phyloP scores from a whole-genome alignment of 371 early-diverging fungal species.

The Chytridium lagenaria region DNA sequence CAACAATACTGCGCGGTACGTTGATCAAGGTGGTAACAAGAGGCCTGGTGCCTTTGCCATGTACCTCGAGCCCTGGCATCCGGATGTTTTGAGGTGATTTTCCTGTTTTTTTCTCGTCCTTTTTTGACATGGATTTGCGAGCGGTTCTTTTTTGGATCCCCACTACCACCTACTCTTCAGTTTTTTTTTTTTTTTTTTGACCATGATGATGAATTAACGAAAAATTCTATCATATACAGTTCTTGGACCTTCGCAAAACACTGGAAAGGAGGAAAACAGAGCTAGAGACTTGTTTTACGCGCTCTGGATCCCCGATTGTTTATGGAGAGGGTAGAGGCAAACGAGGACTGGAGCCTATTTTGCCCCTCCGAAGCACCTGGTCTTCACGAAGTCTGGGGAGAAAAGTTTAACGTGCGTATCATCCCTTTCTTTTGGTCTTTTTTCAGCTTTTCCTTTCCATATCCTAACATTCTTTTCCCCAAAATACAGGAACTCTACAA shows the following conservation, averaged over 20 bases:
- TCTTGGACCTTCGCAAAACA: conserved; percentile 98
- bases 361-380: conserved; percentile 97
- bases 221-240: conserved; percentile 46
- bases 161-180: too few species aligned
- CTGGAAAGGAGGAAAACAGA: conserved; percentile 97
- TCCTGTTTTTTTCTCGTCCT: not conserved
- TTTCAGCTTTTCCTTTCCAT: not conserved
- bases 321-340: conserved; percentile 96
- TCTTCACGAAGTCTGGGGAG: conserved; percentile 93
- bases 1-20: conserved; percentile 98
- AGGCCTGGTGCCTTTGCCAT: conserved; percentile 99
- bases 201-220: not conserved
- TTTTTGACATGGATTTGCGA: too few species aligned
- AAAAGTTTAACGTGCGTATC: conserved; percentile 79
- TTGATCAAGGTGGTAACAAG: conserved; percentile 99
- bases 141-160: too few species aligned
- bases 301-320: conserved; percentile 99
- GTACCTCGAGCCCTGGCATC: conserved; percentile 99
- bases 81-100: conserved; percentile 89
- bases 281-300: conserved; percentile 98
- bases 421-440: not conserved
- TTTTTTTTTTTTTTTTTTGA: too few species aligned
- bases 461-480: not conserved
- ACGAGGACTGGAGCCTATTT: conserved; percentile 96
- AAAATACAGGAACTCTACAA: conserved; percentile 72